phyloP scores from a whole-genome alignment of 2,329 filamentous ascomycete genomes.

The Fusarium solani-melongenae region DNA sequence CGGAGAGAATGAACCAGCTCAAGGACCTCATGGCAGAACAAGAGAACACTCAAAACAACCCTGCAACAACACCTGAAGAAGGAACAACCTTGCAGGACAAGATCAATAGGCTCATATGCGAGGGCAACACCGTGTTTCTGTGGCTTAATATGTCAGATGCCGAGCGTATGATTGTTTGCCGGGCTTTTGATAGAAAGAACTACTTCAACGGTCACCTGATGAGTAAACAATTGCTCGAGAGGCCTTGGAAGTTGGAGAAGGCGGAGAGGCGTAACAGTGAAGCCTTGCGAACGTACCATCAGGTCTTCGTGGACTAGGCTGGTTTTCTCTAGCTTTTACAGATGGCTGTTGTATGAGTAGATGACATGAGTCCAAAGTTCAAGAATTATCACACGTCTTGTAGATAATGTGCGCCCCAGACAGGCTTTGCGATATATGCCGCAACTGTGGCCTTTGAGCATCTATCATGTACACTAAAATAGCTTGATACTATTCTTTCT shows the following conservation, averaged over 20 bases:
- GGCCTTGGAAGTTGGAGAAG: background rate
- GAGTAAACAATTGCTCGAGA: background rate
- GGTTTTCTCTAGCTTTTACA: background rate
- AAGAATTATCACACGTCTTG: background rate
- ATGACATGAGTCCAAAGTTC: background rate
- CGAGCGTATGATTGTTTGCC: background rate
- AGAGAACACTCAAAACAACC: background rate
- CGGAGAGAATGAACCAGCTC: background rate
- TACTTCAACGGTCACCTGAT: background rate
- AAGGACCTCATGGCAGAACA: background rate
- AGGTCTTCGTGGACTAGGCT: background rate
- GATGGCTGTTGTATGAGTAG: background rate
- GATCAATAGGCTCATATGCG: background rate
- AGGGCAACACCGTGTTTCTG: background rate
- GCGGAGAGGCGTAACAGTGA: background rate
- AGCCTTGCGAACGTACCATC: background rate
- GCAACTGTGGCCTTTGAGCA: background rate
- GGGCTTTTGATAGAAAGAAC: background rate
- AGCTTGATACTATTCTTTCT: background rate
- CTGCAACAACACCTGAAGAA: background rate
- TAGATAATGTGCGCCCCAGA: background rate
- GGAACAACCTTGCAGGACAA: background rate
- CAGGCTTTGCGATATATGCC: background rate
- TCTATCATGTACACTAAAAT: background rate
- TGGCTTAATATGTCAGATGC: background rate